These are phyloP conservation scores for Penicillium digitatum DNA, from an alignment of 2,329 filamentous ascomycete genomes.

Conservation along the genomic window DNA sequence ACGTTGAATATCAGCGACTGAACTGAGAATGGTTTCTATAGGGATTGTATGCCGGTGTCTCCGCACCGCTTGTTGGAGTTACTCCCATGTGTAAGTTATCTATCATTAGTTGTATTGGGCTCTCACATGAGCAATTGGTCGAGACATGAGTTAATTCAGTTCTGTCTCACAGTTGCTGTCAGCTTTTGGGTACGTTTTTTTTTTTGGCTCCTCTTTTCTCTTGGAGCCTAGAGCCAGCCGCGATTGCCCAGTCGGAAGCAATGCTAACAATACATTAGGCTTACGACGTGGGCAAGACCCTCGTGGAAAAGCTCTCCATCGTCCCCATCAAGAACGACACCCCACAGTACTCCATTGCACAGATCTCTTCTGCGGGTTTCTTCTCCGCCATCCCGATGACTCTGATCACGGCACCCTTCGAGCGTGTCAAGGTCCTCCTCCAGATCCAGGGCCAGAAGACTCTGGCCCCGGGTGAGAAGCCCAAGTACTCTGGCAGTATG, in stretches of 20 bases:
- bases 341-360: constrained; percentile 70
- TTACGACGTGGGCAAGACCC: constrained; percentile 89
- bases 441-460: constrained; percentile 93
- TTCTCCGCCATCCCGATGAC: constrained; percentile 98
- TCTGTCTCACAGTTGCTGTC: constrained; percentile 54
- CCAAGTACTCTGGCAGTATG: constrained; percentile 77
- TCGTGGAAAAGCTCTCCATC: constrained; percentile 67
- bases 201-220: background rate
- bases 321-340: constrained; percentile 58
- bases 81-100: constrained; percentile 90
- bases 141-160: constrained; percentile 1
- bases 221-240: background rate
- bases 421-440: constrained; percentile 96
- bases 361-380: constrained; percentile 90
- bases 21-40: constrained; percentile 30
- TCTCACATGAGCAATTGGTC: background rate
- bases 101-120: background rate
- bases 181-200: constrained; percentile 58
- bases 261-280: constrained; percentile 62
- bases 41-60: constrained; percentile 95
- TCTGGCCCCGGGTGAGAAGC: constrained; percentile 83
- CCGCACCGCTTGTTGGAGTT: constrained; percentile 87
- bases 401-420: constrained; percentile 95
- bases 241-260: background rate
- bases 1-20: constrained; percentile 5